Base-by-base conservation (phyloP, 306 rosid species). In the Phaseolus lunatus region DNA sequence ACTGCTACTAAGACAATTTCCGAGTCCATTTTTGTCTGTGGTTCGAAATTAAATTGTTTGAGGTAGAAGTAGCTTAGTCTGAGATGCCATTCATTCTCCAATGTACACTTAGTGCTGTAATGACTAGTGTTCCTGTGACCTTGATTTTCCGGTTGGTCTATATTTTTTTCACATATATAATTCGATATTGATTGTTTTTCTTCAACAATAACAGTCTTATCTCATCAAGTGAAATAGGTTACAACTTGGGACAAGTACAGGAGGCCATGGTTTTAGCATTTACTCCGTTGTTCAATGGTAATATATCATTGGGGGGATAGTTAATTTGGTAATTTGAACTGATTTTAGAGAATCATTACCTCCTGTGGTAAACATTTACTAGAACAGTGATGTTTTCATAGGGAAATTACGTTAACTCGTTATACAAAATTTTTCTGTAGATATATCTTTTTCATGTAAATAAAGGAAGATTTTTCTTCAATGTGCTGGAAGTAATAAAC, bases 31-130 rank as follows among this genome's bases (percentile, higher is more conserved):
- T 43, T 82, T 76, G 33, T 52, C 16, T 23, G 7, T 23, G 7
- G 27, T 15, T 57, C 7, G 5, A 31, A 31, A 73, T 41, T 61
- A 84, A 9, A 49, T 22, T 48, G 22, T 58, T 72, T 71, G 19
- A 10, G 65, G 26, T 24, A 72, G 9, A 20, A 4, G 27, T 58
- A 8, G 59, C 58, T 29, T 75, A 16, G 58, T 70, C 61, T 58
- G 54, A 45, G 50, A 47, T 78, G 41, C 33, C 19, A 33, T 41
- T 53, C 11, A 11, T 62, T 12, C 7, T 9, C 45, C 19, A 43
- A 22, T 59, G n/a, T 24, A 35, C n/a, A 72, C 45, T 7, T 47
- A 9, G 45, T 15, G 47, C 56, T 43, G 1, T 43, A 43, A 12
- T 43, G 48, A 11, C 5, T 43, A 11, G 5, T 61, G 45, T 35